Percentiles rank a stretch among this genome's conserved stretches.
Conservation (phyloP, 768 basidiomycete species). For the Russula ochroleuca region DNA sequence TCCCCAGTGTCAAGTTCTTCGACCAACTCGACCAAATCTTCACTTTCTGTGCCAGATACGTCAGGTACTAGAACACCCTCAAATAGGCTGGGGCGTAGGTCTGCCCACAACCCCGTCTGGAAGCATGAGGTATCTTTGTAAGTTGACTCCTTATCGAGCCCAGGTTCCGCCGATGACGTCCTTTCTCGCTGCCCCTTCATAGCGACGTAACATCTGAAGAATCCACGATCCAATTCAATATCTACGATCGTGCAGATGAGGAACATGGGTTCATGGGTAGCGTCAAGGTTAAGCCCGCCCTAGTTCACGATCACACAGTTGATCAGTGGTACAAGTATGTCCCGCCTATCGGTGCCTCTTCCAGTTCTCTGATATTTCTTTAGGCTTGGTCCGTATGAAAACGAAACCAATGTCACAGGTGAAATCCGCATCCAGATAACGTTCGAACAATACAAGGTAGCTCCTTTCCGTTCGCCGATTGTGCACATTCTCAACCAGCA, state of each 20-base stretch:
- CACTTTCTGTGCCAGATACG: slow-evolving; percentile 26
- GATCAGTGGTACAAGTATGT: slow-evolving; percentile 97
- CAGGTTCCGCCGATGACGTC: slow-evolving; percentile 9
- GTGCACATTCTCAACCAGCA: neutral
- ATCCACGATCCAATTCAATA: slow-evolving; percentile 78
- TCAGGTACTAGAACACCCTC: slow-evolving; percentile 33
- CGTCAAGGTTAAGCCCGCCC: slow-evolving; percentile 84
- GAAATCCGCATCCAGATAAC: slow-evolving; percentile 94
- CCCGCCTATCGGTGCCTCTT: slow-evolving; percentile 13
- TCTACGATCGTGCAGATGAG: slow-evolving; percentile 82
- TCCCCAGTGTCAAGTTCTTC: slow-evolving; percentile 22
- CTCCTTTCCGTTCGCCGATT: slow-evolving; percentile 31
- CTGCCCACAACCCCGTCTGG: slow-evolving; percentile 92
- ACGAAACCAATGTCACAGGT: slow-evolving; percentile 74
- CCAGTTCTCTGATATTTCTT: slow-evolving; percentile 2
- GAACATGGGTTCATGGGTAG: slow-evolving; percentile 90
- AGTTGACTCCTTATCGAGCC: slow-evolving; percentile 37
- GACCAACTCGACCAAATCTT: slow-evolving; percentile 25
- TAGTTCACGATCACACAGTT: slow-evolving; percentile 90
- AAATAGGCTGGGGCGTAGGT: slow-evolving; percentile 48
- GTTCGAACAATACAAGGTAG: slow-evolving; percentile 85
- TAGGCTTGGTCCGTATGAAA: slow-evolving; percentile 71
- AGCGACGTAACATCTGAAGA: slow-evolving; percentile 93
- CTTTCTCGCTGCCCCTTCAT: slow-evolving; percentile 25
- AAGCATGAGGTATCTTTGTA: slow-evolving; percentile 99